Base-by-base conservation (phyloP, 2,329 filamentous ascomycete genomes). In the Hypoxylon sp. region DNA sequence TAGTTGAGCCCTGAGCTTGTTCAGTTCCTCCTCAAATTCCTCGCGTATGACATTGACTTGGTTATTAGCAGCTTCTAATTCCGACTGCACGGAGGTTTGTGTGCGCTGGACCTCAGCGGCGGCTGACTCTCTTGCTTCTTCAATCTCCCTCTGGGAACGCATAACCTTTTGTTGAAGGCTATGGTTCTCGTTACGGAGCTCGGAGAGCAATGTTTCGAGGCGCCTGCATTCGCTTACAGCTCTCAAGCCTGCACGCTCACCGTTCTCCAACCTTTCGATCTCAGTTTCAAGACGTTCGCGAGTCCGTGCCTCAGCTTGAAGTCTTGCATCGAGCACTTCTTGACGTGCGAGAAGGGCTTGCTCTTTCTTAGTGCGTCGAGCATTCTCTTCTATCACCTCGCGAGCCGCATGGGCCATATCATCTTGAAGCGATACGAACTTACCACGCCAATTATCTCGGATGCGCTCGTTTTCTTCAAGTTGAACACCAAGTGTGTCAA, bases 391-490 rank as follows among this genome's bases (percentile, higher is more conserved):
- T 15, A 88, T 86, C 55, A 97, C 85, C 55, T 96, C 88, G 35
- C 84, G 84, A 43, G 90, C 87, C 37, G 91, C 89, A 47, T 78
- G 78, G 21, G 86, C 82, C 87, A 97, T 93, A 62, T 97, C 91
- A 57, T 91, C 83, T 71, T 97, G 92, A 27, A 99, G 77, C 52
- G 85, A 85, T 62, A 93, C 84, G 65, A 97, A 89, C 71, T 94
- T 96, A 68, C 79, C 78, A 60, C 91, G 87, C 82, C 95, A 92
- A 54, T 81, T 85, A 68, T 96, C 90, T 50, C 91, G 87, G 51
- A 95, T 82, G 57, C 88, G 85, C 66, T 92, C 86, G 65, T 91
- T 93, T 73, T 96, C 92, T 65, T 94, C 87, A 30, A 94, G 83
- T 67, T 96, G 91, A 34, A 82, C 82, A 55, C 86, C 84, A 46